Percentiles rank a stretch among this genome's conserved stretches.
Evolutionary conservation across 148 eudicot species (phyloP).

Genomic region (Rhododendron ovatum): DNA sequence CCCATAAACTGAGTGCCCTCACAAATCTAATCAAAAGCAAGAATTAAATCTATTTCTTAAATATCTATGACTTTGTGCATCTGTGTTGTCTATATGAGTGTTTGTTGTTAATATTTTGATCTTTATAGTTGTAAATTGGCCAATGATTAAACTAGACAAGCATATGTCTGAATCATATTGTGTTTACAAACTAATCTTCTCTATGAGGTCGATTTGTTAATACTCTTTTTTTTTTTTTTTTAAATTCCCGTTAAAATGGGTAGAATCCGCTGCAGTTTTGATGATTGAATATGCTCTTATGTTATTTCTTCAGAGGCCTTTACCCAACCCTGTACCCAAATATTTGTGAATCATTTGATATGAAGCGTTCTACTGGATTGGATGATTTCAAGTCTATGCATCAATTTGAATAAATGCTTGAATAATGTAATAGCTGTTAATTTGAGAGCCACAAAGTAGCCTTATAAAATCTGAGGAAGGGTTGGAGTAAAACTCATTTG

Average conservation of each 20-base stretch:
- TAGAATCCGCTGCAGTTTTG: not conserved
- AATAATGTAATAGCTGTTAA: not conserved
- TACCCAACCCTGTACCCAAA: too few species aligned
- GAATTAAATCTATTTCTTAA: not conserved
- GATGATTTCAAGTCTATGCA: too few species aligned
- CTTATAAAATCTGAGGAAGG: not conserved
- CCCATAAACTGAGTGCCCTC: conserved; percentile 71
- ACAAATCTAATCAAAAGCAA: not conserved
- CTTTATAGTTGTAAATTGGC: not conserved
- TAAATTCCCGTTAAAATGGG: not conserved
- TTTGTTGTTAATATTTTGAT: not conserved
- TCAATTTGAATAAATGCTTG: too few species aligned
- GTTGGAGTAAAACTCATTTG: not conserved
- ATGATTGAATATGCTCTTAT: not conserved
- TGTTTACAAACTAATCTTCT: conserved; percentile 81
- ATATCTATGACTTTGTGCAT: not conserved
- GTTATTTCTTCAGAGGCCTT: not conserved
- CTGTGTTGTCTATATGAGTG: not conserved
- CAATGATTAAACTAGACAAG: conserved; percentile 35
- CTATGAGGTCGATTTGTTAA: conserved; percentile 54
- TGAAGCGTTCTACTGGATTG: too few species aligned
- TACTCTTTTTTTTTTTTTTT: not conserved
- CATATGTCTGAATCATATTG: conserved; percentile 26
- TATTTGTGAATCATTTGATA: too few species aligned
- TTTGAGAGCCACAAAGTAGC: not conserved